These are phyloP conservation scores for Lyophyllum decastes DNA, from an alignment of 768 basidiomycete genomes.

Conservation along the genomic window DNA sequence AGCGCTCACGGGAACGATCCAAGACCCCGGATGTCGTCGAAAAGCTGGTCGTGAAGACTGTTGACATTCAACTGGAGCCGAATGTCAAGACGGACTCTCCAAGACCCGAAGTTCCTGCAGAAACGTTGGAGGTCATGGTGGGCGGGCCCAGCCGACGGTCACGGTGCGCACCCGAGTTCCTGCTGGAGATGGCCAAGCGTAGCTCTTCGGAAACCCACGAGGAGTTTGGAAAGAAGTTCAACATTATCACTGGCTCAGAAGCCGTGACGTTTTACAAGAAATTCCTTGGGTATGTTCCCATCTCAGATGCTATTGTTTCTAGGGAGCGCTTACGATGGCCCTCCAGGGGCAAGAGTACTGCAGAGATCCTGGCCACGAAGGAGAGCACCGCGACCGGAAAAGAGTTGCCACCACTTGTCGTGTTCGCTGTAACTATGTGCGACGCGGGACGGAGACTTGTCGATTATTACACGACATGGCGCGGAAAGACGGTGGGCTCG, in stretches of 20 bases:
- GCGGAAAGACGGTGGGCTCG: constrained; percentile 37
- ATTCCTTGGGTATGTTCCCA: constrained; percentile 38
- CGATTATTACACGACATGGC: constrained; percentile 56
- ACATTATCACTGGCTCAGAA: constrained; percentile 42
- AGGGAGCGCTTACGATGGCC: not conserved
- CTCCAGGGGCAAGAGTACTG: constrained; percentile 11
- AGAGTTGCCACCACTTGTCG: constrained; percentile 32
- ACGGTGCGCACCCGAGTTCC: constrained; percentile 45
- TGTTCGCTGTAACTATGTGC: constrained; percentile 45
- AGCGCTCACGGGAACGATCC: not conserved
- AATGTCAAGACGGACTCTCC: constrained; percentile 8
- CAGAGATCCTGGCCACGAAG: constrained; percentile 18
- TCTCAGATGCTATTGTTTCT: not conserved
- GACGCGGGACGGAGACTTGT: constrained; percentile 41
- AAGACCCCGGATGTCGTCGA: constrained; percentile 10
- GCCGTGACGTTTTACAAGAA: constrained; percentile 42
- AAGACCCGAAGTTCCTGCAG: constrained; percentile 22
- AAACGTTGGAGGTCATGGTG: constrained; percentile 32
- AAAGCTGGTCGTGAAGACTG: constrained; percentile 17
- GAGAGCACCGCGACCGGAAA: constrained; percentile 5
- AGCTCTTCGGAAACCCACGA: constrained; percentile 29
- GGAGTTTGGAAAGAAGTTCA: constrained; percentile 36
- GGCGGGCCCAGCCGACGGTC: constrained; percentile 42
- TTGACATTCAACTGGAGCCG: constrained; percentile 9
- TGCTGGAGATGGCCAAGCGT: constrained; percentile 39